Base-by-base conservation (phyloP, 2,329 filamentous ascomycete species). In the Grosmannia serpens region DNA sequence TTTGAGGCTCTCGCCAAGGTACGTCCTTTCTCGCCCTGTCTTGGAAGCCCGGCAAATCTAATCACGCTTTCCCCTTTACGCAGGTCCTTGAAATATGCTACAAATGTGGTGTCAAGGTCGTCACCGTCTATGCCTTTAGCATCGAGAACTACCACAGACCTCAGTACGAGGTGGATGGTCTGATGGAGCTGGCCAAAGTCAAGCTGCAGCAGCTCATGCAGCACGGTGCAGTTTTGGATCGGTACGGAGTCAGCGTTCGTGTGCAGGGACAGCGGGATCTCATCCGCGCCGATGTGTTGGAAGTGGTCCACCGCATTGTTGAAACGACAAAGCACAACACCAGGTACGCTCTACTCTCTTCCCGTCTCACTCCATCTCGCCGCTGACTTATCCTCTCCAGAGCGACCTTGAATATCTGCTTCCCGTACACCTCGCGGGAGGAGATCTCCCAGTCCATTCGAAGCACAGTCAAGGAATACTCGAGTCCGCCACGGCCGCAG, bases 141-240 rank as follows among this genome's bases (percentile, higher is more conserved):
- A 96, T 99, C 68, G 94, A 99, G 74, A 99, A 99, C 75, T 99
- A 96, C 77, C 96, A 97, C 71, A 85, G 94, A 7, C 92, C 91
- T 26, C 91, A 94, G 72, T 94, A 95, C 72, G 94, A 99, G 71
- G 94, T 99, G 10, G 91, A 96, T 69, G 91, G 90, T 33, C 76
- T 99, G 62, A 99, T 99, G 94, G 88, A 95, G 69, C 90, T 99
- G 79, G 92, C 92, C 61, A 96, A 96, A 76, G 84, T 94, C 67
- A 97, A 97, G 75, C 79, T 99, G 29, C 84, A 88, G 61, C 94
- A 99, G 71, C 78, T 99, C 65, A 86, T 89, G 29, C 89, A 96
- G 68, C 94, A 99, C 67, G 94, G 94, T 33, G 91, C 96, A 67
- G 78, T 99, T 29, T 80, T 99, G 44, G 91, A 97, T 67, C 86